A percentile compares a stretch with the other conserved stretches of the same genome.
Conservation (phyloP, 192 early-diverging fungal genomes). For the Pilaira anomala region DNA sequence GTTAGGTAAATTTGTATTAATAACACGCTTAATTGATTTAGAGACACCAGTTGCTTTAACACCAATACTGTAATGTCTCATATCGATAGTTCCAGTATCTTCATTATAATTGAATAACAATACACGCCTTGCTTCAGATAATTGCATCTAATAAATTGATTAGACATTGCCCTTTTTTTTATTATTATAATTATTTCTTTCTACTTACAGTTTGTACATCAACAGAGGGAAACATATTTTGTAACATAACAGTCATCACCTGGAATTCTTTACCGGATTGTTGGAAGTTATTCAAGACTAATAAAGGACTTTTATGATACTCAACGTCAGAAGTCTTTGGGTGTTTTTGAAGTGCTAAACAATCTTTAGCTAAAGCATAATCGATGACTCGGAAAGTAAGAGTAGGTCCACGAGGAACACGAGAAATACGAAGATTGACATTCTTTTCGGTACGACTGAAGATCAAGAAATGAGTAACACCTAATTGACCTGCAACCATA, state of each 20-base stretch:
- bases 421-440: conserved; percentile 80
- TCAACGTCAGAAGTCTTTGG: conserved; percentile 77
- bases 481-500: conserved; percentile 75
- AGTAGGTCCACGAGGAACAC: conserved; percentile 91
- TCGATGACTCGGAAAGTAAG: conserved; percentile 79
- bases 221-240: conserved; percentile 96
- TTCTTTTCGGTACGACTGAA: conserved; percentile 81
- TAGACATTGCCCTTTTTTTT: background rate
- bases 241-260: conserved; percentile 91
- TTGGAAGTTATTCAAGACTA: conserved; percentile 80
- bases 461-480: conserved; percentile 85
- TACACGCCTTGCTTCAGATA: conserved; percentile 85
- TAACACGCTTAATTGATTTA: conserved; percentile 85
- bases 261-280: conserved; percentile 75
- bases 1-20: conserved; percentile 75
- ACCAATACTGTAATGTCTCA: conserved; percentile 89
- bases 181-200: no score
- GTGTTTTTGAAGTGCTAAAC: conserved; percentile 68
- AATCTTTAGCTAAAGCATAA: conserved; percentile 83
- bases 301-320: conserved; percentile 75
- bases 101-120: conserved; percentile 89
- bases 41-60: conserved; percentile 87
- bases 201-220: conserved; percentile 82
- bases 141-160: conserved; percentile 65
- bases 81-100: conserved; percentile 80